Conservation (phyloP, 192 early-diverging fungal genomes). For the Coemansia sp. region DNA sequence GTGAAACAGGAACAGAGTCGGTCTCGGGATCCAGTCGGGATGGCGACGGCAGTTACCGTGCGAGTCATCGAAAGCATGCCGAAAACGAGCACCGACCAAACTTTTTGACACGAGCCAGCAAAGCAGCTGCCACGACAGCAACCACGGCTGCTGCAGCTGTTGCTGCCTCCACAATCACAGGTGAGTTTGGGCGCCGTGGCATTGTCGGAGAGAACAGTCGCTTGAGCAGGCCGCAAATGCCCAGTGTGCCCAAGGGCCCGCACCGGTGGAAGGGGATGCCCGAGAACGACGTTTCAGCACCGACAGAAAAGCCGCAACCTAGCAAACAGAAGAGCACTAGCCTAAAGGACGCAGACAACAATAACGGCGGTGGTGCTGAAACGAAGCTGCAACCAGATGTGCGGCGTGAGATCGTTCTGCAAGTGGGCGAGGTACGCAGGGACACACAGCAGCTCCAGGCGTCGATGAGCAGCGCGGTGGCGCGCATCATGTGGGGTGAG, state of each 20-base stretch:
- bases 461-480: conserved; percentile 25
- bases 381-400: conserved; percentile 19
- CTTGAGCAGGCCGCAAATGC: not conserved
- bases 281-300: not conserved
- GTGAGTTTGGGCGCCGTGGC: not conserved
- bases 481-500: conserved; percentile 47
- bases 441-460: conserved; percentile 44
- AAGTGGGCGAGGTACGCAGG: conserved; percentile 46
- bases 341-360: conserved; percentile 9
- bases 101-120: conserved; percentile 3
- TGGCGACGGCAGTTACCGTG: not conserved
- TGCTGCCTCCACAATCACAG: not conserved
- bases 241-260: conserved; percentile 3
- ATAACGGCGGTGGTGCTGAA: conserved; percentile 12
- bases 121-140: not conserved
- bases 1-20: conserved; percentile 4
- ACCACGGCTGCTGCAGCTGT: not conserved
- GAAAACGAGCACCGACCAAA: conserved; percentile 1
- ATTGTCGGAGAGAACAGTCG: not conserved
- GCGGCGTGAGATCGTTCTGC: conserved; percentile 37
- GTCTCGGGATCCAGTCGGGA: conserved; percentile 6
- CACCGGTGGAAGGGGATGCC: conserved; percentile 5
- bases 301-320: not conserved
- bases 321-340: conserved; percentile 1
- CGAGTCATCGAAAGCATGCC: not conserved